Evolutionary conservation across 352 stramenopile species (phyloP).

Genomic region (Elongisporangium prolatum): DNA sequence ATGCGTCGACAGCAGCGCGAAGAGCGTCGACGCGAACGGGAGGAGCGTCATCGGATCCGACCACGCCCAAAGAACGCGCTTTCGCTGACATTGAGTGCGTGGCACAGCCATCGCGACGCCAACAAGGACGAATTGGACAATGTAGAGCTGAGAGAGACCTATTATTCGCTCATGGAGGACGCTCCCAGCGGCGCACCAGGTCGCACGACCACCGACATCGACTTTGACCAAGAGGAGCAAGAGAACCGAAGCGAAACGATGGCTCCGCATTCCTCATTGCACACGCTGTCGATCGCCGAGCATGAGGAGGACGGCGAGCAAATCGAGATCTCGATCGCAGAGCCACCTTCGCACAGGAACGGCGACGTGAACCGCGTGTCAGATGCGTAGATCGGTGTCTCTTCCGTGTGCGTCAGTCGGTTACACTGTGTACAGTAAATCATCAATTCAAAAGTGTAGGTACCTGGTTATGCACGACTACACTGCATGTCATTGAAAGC

Average conservation of each 20-base stretch:
- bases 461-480: not conserved
- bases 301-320: not conserved
- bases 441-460: not conserved
- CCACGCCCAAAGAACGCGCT: constrained; percentile 12
- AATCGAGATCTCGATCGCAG: not conserved
- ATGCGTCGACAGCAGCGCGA: constrained; percentile 2
- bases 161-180: constrained; percentile 24
- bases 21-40: constrained; percentile 8
- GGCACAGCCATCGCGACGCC: constrained; percentile 27
- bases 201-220: not conserved
- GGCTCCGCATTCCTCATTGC: not conserved
- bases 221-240: not conserved
- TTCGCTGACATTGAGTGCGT: constrained; percentile 23
- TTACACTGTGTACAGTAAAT: not conserved
- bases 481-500: not conserved
- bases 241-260: not conserved
- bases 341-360: not conserved
- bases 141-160: constrained; percentile 28
- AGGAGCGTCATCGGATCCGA: constrained; percentile 11
- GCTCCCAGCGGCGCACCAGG: not conserved
- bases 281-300: not conserved
- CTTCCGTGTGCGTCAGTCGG: not conserved
- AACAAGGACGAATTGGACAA: constrained; percentile 30
- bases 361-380: not conserved
- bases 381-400: not conserved